These are phyloP conservation scores for Xylariaceae sp. DNA, from an alignment of 2,329 filamentous ascomycete genomes.

Conservation along the genomic window DNA sequence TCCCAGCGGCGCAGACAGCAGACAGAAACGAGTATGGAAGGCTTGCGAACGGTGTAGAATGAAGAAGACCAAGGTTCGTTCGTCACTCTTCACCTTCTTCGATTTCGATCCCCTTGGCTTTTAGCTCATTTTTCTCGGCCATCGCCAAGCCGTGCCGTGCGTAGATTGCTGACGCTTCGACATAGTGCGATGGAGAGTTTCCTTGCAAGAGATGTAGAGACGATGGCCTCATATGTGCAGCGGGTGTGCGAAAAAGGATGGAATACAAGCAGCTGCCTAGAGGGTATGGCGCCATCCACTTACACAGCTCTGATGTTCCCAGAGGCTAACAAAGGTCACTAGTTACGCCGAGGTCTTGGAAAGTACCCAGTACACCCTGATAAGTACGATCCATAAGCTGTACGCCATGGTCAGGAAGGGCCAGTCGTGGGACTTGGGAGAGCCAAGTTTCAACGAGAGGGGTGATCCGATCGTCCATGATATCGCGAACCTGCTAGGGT, in stretches of 20 bases:
- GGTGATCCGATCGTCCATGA: constrained; percentile 61
- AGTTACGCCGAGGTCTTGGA: constrained; percentile 61
- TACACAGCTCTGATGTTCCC: background rate
- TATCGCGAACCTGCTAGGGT: constrained; percentile 58
- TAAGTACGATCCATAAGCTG: constrained; percentile 60
- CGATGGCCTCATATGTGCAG: constrained; percentile 58
- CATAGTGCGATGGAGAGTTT: constrained; percentile 58
- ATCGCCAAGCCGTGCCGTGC: too few relatives aligned
- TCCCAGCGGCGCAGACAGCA: constrained; percentile 41
- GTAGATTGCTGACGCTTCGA: too few relatives aligned
- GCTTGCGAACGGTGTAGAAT: constrained; percentile 61
- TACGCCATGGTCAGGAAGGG: constrained; percentile 57
- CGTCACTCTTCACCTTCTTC: constrained; percentile 14
- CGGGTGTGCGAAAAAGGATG: constrained; percentile 60
- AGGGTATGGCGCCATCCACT: constrained; percentile 40
- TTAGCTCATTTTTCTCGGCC: too few relatives aligned
- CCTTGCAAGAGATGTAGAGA: constrained; percentile 63
- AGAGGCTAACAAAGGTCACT: background rate
- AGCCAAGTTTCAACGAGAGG: constrained; percentile 58
- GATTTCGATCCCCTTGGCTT: background rate
- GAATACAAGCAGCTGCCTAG: constrained; percentile 61
- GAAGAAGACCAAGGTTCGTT: constrained; percentile 62
- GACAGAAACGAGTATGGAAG: constrained; percentile 62
- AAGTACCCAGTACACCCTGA: constrained; percentile 59
- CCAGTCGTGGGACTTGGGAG: constrained; percentile 56